phyloP scores from a whole-genome alignment of 1,139 yeast genomes.

The Wickerhamomyces sp. region DNA sequence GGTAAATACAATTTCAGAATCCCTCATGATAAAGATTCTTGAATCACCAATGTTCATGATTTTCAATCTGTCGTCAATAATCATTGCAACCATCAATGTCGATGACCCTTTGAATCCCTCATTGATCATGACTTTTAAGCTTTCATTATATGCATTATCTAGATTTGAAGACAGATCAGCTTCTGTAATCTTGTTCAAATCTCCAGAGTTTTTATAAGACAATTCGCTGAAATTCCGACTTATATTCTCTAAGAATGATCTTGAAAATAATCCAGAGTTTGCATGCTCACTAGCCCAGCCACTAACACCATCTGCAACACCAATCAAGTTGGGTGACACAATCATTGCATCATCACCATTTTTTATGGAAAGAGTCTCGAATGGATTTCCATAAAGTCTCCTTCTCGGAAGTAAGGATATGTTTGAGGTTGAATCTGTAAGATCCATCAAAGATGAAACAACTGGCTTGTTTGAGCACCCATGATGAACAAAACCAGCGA shows the following conservation, averaged over 20 bases:
- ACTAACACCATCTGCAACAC: constrained; percentile 58
- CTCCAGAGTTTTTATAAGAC: constrained; percentile 14
- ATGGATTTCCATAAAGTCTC: constrained; percentile 49
- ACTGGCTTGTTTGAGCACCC: constrained; percentile 33
- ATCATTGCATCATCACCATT: constrained; percentile 65
- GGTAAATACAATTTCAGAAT: constrained; percentile 40
- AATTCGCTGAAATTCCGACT: constrained; percentile 37
- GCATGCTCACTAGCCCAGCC: constrained; percentile 50
- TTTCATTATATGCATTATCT: constrained; percentile 48
- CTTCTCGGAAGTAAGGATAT: constrained; percentile 43
- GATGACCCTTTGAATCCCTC: constrained; percentile 49
- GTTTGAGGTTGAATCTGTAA: constrained; percentile 43
- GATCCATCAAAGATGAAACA: constrained; percentile 46
- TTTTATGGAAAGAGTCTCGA: constrained; percentile 47
- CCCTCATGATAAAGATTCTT: constrained; percentile 43
- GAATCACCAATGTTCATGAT: constrained; percentile 56
- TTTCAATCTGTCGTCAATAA: constrained; percentile 40
- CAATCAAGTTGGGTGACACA: constrained; percentile 49
- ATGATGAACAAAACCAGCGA: constrained; percentile 48
- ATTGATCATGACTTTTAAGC: constrained; percentile 49
- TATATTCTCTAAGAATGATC: constrained; percentile 50
- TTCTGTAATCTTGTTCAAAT: constrained; percentile 10
- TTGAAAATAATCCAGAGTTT: constrained; percentile 49
- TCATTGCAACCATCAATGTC: constrained; percentile 46
- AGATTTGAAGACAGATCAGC: constrained; percentile 21